Evolutionary conservation across 2,329 filamentous ascomycete species (phyloP).

Genomic region (Nemania sp.): DNA sequence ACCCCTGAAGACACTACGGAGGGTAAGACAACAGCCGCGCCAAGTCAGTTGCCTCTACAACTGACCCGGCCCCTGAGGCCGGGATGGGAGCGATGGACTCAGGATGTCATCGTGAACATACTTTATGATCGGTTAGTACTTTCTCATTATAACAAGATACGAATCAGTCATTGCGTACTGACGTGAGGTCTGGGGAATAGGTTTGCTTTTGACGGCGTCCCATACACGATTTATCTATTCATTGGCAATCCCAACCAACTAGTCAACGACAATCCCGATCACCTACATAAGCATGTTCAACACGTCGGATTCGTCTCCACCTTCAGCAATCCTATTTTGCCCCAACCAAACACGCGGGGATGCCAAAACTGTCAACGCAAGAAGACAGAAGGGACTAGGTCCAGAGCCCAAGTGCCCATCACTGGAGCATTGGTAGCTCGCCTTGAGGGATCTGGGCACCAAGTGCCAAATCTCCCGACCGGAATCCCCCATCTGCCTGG

Average conservation of each 20-base stretch:
- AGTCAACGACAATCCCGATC: neutral
- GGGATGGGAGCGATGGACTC: neutral
- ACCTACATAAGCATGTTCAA: neutral
- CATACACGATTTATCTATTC: neutral
- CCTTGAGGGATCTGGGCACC: neutral
- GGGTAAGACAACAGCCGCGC: neutral
- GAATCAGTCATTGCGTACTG: neutral
- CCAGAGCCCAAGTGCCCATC: neutral
- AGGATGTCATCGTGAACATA: neutral
- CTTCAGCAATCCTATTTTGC: neutral
- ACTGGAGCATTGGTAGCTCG: neutral
- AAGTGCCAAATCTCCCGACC: neutral
- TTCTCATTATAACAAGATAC: neutral
- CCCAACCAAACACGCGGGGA: neutral
- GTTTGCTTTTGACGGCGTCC: neutral
- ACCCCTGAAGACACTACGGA: neutral
- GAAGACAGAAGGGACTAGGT: neutral
- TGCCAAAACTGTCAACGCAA: neutral
- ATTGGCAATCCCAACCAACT: neutral
- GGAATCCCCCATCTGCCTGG: neutral
- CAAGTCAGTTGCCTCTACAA: neutral
- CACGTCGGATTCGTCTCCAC: neutral
- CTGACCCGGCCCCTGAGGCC: neutral
- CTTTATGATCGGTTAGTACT: neutral
- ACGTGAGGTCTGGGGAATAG: neutral